Conservation (phyloP, 257 asterid species). For the Przewalskia tangutica region DNA sequence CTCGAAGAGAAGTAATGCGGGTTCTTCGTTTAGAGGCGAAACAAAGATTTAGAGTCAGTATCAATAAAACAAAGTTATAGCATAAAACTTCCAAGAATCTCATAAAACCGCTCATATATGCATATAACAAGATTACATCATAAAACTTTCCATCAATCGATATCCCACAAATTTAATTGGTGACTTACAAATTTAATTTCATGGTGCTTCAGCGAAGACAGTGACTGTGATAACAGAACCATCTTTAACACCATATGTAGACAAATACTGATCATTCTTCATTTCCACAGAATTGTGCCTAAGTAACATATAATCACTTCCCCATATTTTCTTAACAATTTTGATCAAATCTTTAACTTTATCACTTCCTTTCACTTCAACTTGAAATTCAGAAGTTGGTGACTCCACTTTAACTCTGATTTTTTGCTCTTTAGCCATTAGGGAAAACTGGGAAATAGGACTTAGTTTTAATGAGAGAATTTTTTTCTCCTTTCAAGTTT, state of each 20-base stretch:
- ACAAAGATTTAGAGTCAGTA: too few relatives aligned
- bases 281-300: conserved; percentile 11
- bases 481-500: not conserved
- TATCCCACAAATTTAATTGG: not conserved
- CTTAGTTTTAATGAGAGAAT: not conserved
- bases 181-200: not conserved
- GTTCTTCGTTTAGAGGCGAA: too few relatives aligned
- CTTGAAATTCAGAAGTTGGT: conserved; percentile 18
- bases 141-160: not conserved
- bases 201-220: conserved; percentile 20
- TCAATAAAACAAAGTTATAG: too few relatives aligned
- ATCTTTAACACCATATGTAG: conserved; percentile 19
- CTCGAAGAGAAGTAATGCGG: too few relatives aligned
- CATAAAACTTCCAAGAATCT: not conserved
- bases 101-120: not conserved
- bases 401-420: conserved; percentile 26
- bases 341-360: conserved; percentile 16
- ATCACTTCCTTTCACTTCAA: conserved; percentile 12
- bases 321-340: conserved; percentile 22
- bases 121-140: not conserved
- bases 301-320: conserved; percentile 17
- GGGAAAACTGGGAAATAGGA: not conserved
- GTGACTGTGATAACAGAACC: conserved; percentile 24
- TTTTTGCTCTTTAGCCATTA: not conserved
- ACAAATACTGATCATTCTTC: conserved; percentile 10